These are phyloP conservation scores for Alternaria solani DNA, from an alignment of 2,329 filamentous ascomycete genomes.

Conservation along the genomic window DNA sequence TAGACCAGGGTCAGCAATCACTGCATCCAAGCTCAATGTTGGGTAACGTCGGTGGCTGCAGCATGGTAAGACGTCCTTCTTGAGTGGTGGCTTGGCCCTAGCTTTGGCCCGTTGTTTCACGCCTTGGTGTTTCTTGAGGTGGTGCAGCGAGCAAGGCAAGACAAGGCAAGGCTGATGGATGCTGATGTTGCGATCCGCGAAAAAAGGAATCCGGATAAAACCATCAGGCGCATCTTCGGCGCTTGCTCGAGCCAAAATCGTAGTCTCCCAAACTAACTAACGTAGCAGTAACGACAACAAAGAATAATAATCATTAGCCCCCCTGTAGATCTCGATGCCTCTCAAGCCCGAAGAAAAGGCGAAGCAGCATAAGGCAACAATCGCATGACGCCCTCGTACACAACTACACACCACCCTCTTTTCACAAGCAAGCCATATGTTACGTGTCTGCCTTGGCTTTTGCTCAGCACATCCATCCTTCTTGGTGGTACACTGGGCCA, in stretches of 20 bases:
- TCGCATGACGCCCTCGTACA: neutral
- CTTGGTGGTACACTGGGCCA: neutral
- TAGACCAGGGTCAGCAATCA: neutral
- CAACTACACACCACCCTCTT: neutral
- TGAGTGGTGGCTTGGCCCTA: neutral
- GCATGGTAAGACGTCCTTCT: slow-evolving; percentile 3
- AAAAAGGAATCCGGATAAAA: neutral
- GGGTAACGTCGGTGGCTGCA: slow-evolving; percentile 8
- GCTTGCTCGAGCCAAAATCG: neutral
- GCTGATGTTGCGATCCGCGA: neutral
- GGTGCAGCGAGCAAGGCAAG: neutral
- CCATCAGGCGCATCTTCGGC: neutral
- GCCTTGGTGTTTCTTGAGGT: neutral
- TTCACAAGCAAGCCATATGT: neutral
- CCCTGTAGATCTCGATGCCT: neutral
- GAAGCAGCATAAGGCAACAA: too few relatives aligned
- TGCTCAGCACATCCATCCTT: too few relatives aligned
- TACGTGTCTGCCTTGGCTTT: neutral
- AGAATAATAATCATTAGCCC: neutral
- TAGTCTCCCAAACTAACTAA: neutral
- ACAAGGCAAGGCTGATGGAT: neutral
- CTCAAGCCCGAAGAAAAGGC: neutral
- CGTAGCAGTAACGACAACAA: neutral
- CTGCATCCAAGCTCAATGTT: neutral
- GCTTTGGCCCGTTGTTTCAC: neutral